Conservation (phyloP, 306 rosid genomes). For the Vigna hirtella region DNA sequence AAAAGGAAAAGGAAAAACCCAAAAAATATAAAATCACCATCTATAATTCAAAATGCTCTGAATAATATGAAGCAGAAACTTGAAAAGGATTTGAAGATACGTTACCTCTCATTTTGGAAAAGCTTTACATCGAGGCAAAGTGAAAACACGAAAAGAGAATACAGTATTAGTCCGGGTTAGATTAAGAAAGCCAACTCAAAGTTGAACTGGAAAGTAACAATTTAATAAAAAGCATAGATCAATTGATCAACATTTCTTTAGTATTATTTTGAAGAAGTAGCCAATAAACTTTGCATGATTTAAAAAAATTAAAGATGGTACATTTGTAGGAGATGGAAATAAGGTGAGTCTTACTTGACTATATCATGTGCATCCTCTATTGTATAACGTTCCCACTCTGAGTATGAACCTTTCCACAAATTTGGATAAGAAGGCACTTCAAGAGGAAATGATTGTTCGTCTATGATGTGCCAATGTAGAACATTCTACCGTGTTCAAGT, state of each 20-base stretch:
- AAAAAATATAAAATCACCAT: constrained; percentile 7
- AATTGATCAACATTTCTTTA: background rate
- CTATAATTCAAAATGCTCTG: constrained; percentile 20
- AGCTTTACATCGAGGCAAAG: constrained; percentile 60
- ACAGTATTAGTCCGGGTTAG: constrained; percentile 45
- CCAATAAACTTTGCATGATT: constrained; percentile 1
- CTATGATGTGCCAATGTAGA: constrained; percentile 97
- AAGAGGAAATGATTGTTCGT: constrained; percentile 83
- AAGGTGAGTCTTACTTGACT: constrained; percentile 73
- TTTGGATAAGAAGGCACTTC: constrained; percentile 93
- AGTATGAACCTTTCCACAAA: constrained; percentile 88
- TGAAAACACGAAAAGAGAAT: constrained; percentile 52
- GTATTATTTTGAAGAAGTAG: constrained; percentile 5
- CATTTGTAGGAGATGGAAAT: constrained; percentile 38
- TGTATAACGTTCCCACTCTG: constrained; percentile 89
- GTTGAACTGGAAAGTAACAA: constrained; percentile 36
- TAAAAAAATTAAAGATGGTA: constrained; percentile 20
- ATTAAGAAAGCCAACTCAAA: constrained; percentile 48
- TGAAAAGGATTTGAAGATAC: constrained; percentile 43
- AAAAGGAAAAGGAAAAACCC: constrained; percentile 39
- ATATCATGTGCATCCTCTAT: constrained; percentile 91
- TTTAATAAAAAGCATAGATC: constrained; percentile 22
- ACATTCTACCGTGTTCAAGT: constrained; percentile 78
- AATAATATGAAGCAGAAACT: constrained; percentile 37
- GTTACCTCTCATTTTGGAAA: constrained; percentile 90